Evolutionary conservation across 805 yeast genomes (phyloP).

Genomic region (Nematodospora valgi): DNA sequence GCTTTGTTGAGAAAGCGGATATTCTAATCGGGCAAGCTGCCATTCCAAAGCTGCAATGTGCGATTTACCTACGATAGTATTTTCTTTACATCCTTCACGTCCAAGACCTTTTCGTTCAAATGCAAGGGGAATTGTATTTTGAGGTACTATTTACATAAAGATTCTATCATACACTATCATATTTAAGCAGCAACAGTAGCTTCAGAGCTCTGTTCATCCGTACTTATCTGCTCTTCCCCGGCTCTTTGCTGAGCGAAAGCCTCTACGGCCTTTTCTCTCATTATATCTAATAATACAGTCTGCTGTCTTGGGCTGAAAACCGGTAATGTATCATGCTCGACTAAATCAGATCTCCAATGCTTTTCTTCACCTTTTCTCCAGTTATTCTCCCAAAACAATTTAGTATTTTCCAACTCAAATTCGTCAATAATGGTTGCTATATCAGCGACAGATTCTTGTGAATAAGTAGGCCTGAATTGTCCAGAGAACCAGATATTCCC

Average conservation of each 20-base stretch:
- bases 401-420: constrained; percentile 45
- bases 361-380: constrained; percentile 84
- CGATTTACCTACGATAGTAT: too few species aligned
- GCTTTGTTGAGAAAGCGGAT: too few species aligned
- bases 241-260: constrained; percentile 28
- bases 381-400: constrained; percentile 75
- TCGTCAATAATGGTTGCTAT: constrained; percentile 67
- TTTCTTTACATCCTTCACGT: too few species aligned
- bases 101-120: too few species aligned
- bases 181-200: too few species aligned
- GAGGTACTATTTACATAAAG: too few species aligned
- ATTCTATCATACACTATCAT: too few species aligned
- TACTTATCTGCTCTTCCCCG: constrained; percentile 5
- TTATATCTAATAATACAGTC: constrained; percentile 59
- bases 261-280: constrained; percentile 40
- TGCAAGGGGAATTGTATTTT: too few species aligned
- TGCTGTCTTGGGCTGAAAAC: constrained; percentile 63
- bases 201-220: too few species aligned
- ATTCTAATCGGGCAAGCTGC: too few species aligned
- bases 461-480: constrained; percentile 84
- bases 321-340: constrained; percentile 59
- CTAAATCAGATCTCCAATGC: constrained; percentile 62
- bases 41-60: too few species aligned
- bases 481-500: constrained; percentile 86
- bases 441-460: constrained; percentile 92